A percentile compares a stretch with the other conserved stretches of the same genome.
Evolutionary conservation across 2,329 filamentous ascomycete species (phyloP).

Genomic region (Plectosphaerella plurivora): DNA sequence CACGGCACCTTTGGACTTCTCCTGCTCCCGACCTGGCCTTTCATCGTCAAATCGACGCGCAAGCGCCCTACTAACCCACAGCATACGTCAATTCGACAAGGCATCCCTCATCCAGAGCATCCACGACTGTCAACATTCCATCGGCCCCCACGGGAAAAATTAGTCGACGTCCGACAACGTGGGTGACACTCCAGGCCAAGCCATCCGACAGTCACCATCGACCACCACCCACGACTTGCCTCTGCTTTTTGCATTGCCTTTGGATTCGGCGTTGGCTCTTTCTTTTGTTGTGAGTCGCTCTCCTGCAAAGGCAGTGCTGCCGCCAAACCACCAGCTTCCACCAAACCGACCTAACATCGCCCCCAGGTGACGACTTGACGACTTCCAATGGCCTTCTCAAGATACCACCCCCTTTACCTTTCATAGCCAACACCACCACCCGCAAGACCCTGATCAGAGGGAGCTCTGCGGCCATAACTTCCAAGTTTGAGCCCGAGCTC

Average conservation of each 20-base stretch:
- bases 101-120: too few relatives aligned
- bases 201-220: neutral
- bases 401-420: conserved; percentile 15
- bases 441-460: neutral
- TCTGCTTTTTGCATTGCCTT: conserved; percentile 6
- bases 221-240: neutral
- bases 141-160: too few relatives aligned
- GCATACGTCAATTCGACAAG: neutral
- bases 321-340: neutral
- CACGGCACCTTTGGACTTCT: neutral
- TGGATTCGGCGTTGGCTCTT: conserved; percentile 22
- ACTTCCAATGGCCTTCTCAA: conserved; percentile 24
- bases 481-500: neutral
- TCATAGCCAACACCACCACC: conserved; percentile 4
- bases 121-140: neutral
- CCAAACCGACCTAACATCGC: neutral
- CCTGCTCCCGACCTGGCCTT: neutral
- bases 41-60: neutral
- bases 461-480: neutral
- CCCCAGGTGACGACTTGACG: conserved; percentile 9
- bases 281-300: conserved; percentile 8
- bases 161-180: too few relatives aligned
- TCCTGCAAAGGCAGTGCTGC: neutral
- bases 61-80: neutral
- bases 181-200: neutral